Evolutionary conservation across 2,329 filamentous ascomycete genomes (phyloP).

Genomic region (Aspergillus ibericus): DNA sequence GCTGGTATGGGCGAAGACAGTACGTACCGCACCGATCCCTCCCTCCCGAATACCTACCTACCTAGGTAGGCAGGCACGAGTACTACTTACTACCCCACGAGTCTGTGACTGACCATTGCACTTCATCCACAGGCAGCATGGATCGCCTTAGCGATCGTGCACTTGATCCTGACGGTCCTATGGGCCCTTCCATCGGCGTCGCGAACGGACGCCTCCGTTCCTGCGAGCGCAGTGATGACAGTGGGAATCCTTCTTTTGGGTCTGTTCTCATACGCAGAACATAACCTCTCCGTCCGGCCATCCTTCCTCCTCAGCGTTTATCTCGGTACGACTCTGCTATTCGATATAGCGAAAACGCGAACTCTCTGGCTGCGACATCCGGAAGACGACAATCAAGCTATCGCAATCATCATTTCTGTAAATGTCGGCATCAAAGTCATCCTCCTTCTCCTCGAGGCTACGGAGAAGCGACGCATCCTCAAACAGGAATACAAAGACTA

Average conservation of each 20-base stretch:
- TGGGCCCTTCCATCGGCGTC: constrained; percentile 35
- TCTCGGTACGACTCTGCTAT: constrained; percentile 46
- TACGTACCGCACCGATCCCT: constrained; percentile 25
- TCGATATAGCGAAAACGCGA: constrained; percentile 49
- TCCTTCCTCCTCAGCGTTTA: constrained; percentile 52
- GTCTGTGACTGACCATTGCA: background rate
- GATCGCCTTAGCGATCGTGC: constrained; percentile 33
- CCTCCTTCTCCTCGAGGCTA: constrained; percentile 47
- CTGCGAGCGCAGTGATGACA: constrained; percentile 32
- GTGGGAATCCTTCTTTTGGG: constrained; percentile 33
- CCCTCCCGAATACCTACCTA: background rate
- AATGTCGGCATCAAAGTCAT: constrained; percentile 45
- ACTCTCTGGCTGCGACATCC: constrained; percentile 43
- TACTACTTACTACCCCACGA: background rate
- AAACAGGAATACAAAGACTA: constrained; percentile 39
- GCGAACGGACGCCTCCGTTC: constrained; percentile 37
- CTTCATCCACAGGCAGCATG: constrained; percentile 29
- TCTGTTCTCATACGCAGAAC: constrained; percentile 50
- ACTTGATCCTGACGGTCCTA: constrained; percentile 39
- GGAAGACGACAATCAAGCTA: constrained; percentile 30
- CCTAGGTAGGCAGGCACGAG: background rate
- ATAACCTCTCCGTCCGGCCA: constrained; percentile 46
- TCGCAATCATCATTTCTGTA: constrained; percentile 47
- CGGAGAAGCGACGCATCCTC: constrained; percentile 47
- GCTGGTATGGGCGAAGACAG: constrained; percentile 35